These are phyloP conservation scores for Aspergillus uvarum DNA, from an alignment of 2,329 filamentous ascomycete genomes.

Conservation along the genomic window DNA sequence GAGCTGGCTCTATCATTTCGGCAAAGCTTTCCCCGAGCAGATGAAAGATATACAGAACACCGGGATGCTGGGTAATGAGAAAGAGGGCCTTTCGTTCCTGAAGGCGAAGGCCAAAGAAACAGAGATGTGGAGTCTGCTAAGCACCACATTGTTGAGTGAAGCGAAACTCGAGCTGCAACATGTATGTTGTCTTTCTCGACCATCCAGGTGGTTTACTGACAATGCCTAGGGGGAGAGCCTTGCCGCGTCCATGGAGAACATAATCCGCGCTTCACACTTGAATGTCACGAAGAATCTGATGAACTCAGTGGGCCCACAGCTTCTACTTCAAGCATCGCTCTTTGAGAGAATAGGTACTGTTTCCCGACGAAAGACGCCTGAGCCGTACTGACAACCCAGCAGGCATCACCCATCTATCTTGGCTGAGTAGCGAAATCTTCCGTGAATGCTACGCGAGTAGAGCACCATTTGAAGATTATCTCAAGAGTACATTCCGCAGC, in stretches of 20 bases:
- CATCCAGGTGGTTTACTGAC: slow-evolving; percentile 16
- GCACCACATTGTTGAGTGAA: slow-evolving; percentile 80
- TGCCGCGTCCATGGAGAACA: slow-evolving; percentile 67
- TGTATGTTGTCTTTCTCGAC: slow-evolving; percentile 53
- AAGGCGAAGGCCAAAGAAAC: slow-evolving; percentile 82
- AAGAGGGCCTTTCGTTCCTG: slow-evolving; percentile 78
- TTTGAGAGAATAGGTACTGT: slow-evolving; percentile 72
- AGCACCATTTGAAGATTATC: slow-evolving; percentile 71
- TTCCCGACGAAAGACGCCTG: too few relatives aligned
- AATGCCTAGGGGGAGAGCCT: slow-evolving; percentile 54
- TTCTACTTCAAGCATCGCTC: slow-evolving; percentile 69
- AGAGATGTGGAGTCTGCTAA: slow-evolving; percentile 81
- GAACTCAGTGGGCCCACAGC: slow-evolving; percentile 70
- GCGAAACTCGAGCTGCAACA: slow-evolving; percentile 75
- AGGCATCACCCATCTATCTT: slow-evolving; percentile 56
- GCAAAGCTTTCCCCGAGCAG: slow-evolving; percentile 77
- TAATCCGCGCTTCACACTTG: slow-evolving; percentile 79
- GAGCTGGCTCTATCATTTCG: slow-evolving; percentile 94
- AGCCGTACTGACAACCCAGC: slow-evolving; percentile 17
- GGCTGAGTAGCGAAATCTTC: slow-evolving; percentile 68
- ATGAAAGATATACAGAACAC: slow-evolving; percentile 68
- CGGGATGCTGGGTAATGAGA: slow-evolving; percentile 73
- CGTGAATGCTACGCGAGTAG: slow-evolving; percentile 67
- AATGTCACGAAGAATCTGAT: slow-evolving; percentile 74
- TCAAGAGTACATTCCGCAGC: slow-evolving; percentile 71